phyloP scores from a whole-genome alignment of 768 basidiomycete species.

The Naganishia friedmannii region DNA sequence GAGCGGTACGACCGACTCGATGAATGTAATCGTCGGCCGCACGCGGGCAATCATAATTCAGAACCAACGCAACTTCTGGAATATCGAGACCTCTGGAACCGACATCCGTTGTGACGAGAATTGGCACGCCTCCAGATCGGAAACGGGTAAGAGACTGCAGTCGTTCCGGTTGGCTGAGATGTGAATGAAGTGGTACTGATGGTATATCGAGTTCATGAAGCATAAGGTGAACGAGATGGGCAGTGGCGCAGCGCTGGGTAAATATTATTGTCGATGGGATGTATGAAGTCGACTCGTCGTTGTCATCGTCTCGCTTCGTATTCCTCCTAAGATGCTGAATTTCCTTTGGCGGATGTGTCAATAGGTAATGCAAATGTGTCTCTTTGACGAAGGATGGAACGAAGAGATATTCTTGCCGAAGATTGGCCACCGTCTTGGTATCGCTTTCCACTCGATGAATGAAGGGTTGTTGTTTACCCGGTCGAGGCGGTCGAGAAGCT shows the following conservation, averaged over 20 bases:
- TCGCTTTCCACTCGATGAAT: constrained; percentile 71
- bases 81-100: constrained; percentile 94
- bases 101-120: constrained; percentile 91
- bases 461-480: constrained; percentile 82
- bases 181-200: constrained; percentile 85
- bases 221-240: constrained; percentile 72
- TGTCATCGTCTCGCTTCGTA: constrained; percentile 59
- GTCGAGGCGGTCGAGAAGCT: constrained; percentile 66
- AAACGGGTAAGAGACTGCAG: constrained; percentile 80
- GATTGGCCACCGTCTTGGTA: constrained; percentile 79
- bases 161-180: constrained; percentile 86
- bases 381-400: constrained; percentile 94
- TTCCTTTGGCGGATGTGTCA: constrained; percentile 81
- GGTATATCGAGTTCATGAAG: constrained; percentile 76
- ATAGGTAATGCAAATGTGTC: constrained; percentile 80
- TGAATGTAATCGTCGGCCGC: constrained; percentile 88
- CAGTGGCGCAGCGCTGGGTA: constrained; percentile 75
- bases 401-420: constrained; percentile 85
- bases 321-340: constrained; percentile 62
- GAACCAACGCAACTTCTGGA: constrained; percentile 88
- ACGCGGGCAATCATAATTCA: constrained; percentile 94
- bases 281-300: constrained; percentile 52
- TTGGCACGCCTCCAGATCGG: constrained; percentile 78
- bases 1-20: constrained; percentile 87
- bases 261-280: constrained; percentile 98